A percentile compares a stretch with the other conserved stretches of the same genome.
phyloP scores from a whole-genome alignment of 2,329 filamentous ascomycete genomes.

The Aspergillus transmontanensis region DNA sequence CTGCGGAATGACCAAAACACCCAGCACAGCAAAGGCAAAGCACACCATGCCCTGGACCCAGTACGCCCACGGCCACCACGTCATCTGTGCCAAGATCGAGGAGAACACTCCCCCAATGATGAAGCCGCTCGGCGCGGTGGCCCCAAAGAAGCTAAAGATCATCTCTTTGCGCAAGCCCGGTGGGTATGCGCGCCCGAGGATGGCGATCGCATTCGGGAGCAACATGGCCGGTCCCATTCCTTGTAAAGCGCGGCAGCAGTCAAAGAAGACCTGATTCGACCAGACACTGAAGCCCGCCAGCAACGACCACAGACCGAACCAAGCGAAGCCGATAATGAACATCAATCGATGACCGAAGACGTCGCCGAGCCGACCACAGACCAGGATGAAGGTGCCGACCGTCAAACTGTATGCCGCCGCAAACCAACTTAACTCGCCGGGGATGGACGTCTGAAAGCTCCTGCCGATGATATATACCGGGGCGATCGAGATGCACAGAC shows the following conservation, averaged over 20 bases:
- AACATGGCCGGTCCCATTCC: slow-evolving; percentile 62
- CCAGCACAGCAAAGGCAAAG: slow-evolving; percentile 39
- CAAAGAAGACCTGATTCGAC: slow-evolving; percentile 50
- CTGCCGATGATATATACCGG: slow-evolving; percentile 52
- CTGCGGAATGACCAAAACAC: slow-evolving; percentile 36
- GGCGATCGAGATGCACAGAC: slow-evolving; percentile 51
- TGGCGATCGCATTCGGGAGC: slow-evolving; percentile 65
- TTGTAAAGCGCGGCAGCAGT: slow-evolving; percentile 57
- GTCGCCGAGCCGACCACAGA: slow-evolving; percentile 41
- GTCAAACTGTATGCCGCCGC: slow-evolving; percentile 58
- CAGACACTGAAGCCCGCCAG: slow-evolving; percentile 39
- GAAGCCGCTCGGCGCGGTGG: slow-evolving; percentile 50
- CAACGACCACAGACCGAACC: slow-evolving; percentile 42
- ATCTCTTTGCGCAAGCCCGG: slow-evolving; percentile 62
- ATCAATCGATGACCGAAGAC: slow-evolving; percentile 40
- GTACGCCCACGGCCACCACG: slow-evolving; percentile 56
- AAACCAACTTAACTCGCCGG: slow-evolving; percentile 56
- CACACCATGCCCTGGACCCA: slow-evolving; percentile 38
- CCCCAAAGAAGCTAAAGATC: slow-evolving; percentile 59
- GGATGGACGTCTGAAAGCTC: slow-evolving; percentile 47
- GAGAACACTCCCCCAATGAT: slow-evolving; percentile 27
- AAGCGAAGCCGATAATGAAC: slow-evolving; percentile 39
- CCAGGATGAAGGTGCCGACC: slow-evolving; percentile 39
- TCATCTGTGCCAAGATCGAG: slow-evolving; percentile 21
- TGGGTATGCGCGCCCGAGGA: slow-evolving; percentile 61